Percentiles rank a stretch among this genome's conserved stretches.
Evolutionary conservation across 441 rosid genomes (phyloP).

Genomic region (Gossypium gossypioides): DNA sequence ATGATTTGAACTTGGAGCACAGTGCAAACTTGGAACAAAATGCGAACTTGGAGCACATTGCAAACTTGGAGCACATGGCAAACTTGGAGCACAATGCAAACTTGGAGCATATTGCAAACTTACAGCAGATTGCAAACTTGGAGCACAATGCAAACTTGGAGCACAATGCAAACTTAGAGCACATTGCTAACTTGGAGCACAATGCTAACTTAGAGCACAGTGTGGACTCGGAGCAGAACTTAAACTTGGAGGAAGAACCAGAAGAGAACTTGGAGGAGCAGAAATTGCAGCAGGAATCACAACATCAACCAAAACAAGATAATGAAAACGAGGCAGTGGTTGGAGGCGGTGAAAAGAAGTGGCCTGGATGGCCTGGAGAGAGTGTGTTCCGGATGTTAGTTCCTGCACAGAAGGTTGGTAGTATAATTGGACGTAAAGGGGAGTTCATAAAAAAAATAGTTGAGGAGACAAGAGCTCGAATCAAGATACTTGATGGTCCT

Average conservation of each 20-base stretch:
- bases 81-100: background rate
- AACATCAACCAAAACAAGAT: conserved; percentile 34
- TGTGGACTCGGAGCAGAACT: background rate
- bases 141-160: background rate
- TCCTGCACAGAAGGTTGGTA: conserved; percentile 95
- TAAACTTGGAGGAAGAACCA: conserved; percentile 1
- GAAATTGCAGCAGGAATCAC: conserved; percentile 21
- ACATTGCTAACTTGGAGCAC: background rate
- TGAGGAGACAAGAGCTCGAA: conserved; percentile 96
- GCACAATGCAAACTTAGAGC: background rate
- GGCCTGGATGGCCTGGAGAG: conserved; percentile 99
- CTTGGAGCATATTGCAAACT: background rate
- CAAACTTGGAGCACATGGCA: background rate
- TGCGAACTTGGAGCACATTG: background rate
- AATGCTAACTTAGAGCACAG: background rate
- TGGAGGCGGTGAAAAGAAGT: conserved; percentile 66
- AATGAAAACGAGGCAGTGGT: conserved; percentile 30
- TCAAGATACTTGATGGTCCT: conserved; percentile 97
- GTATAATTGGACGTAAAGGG: conserved; percentile 95
- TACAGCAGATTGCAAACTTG: background rate
- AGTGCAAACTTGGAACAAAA: background rate
- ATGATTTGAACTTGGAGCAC: background rate
- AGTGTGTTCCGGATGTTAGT: conserved; percentile 94
- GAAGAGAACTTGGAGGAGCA: conserved; percentile 16
- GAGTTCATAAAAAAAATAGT: conserved; percentile 92